Conservation (phyloP, 306 rosid species). For the Castanospermum australe region DNA sequence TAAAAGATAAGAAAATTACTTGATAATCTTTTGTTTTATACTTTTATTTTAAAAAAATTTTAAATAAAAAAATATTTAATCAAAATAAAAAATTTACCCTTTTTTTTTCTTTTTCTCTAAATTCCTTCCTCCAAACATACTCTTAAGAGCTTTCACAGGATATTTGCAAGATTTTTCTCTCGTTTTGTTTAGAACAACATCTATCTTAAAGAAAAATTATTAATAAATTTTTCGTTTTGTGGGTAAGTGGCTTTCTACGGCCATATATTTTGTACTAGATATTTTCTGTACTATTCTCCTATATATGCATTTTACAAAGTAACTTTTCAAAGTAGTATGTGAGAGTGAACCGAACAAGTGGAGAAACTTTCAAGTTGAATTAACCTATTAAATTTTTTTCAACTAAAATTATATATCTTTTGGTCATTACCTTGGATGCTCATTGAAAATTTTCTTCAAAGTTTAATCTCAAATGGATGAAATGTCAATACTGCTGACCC, state of each 20-base stretch:
- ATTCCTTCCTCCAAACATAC: too few relatives aligned
- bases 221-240: too few relatives aligned
- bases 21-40: too few relatives aligned
- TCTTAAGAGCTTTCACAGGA: too few relatives aligned
- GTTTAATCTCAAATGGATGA: background rate
- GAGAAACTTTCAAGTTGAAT: background rate
- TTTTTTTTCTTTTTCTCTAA: too few relatives aligned
- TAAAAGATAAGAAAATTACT: too few relatives aligned
- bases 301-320: background rate
- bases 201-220: too few relatives aligned
- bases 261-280: background rate
- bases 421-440: background rate
- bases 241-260: too few relatives aligned
- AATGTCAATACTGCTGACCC: constrained; percentile 15
- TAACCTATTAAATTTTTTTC: background rate
- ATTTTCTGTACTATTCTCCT: background rate
- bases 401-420: background rate
- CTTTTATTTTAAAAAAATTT: too few relatives aligned
- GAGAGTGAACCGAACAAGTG: background rate
- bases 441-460: background rate
- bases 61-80: too few relatives aligned
- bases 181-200: too few relatives aligned
- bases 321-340: background rate
- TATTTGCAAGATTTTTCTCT: background rate
- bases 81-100: too few relatives aligned